These are phyloP conservation scores for Fusarium metavorans DNA, from an alignment of 2,329 filamentous ascomycete genomes.

Conservation along the genomic window DNA sequence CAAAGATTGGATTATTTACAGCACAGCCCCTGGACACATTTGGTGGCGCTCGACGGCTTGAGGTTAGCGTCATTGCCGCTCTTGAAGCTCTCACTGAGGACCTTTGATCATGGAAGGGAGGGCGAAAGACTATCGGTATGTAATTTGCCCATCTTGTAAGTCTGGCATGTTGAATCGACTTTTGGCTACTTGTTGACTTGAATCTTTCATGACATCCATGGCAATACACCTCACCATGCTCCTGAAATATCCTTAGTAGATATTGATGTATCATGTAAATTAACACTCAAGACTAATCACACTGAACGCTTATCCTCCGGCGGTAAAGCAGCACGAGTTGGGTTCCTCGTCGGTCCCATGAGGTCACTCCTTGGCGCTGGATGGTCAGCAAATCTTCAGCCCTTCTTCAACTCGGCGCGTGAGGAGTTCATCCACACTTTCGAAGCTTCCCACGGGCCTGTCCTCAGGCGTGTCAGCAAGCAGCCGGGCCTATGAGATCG, in stretches of 20 bases:
- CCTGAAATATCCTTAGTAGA: not conserved
- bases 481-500: constrained; percentile 4
- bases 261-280: not conserved
- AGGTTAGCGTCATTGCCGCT: constrained; percentile 2
- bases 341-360: not conserved
- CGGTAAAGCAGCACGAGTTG: not conserved
- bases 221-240: not conserved
- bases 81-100: not conserved
- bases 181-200: not conserved
- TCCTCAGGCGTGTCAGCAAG: constrained; percentile 11
- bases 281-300: not conserved
- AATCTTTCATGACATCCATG: not conserved
- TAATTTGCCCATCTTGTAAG: not conserved
- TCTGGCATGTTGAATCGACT: not conserved
- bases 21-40: constrained; percentile 5
- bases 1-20: not conserved
- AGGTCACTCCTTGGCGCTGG: not conserved
- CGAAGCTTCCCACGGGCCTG: not conserved
- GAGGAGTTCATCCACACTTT: constrained; percentile 19
- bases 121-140: not conserved
- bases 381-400: constrained; percentile 22
- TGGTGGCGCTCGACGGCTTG: not conserved
- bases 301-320: not conserved
- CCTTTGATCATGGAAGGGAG: not conserved
- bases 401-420: not conserved